Base-by-base conservation (phyloP, 2,329 filamentous ascomycete genomes). In the Fusarium sp. region DNA sequence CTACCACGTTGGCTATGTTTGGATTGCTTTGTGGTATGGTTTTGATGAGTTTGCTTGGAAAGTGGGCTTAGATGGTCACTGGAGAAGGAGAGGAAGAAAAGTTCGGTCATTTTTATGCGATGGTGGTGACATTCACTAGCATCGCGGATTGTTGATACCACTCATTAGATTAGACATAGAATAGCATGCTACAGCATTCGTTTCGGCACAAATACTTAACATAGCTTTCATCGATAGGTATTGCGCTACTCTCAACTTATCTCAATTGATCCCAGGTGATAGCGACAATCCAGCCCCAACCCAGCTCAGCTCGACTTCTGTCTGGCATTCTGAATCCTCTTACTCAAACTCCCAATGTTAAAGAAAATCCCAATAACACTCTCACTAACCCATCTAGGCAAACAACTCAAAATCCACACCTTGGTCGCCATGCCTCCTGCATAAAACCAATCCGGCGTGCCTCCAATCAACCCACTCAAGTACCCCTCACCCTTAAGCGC, bases 11-110 rank as follows among this genome's bases (percentile, higher is more conserved):
- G 12, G 89, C 84, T 0, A 79, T 88, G 46, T 45, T 85, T 9
- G 85, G 85, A 5, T 78, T 94, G 40, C 62, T 93, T 5, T 78
- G 82, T 0, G 92, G 92, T 2, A 84, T 94, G 83, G 82, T 86
- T 1, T 66, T 92, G 41, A 94, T 94, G 92, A 90, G 90, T 59
- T 74, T 94, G 22, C 81, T 94, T 25, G 92, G 91, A 1, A 94
- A 93, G 78, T 94, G 92, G 91, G 91, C 91, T 43, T 92, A 77
- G 80, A 41, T 7, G 18, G 18, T 32, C 2, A 9, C 40, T 22
- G 5, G 16, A 40, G 34, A 22, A 24, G n/a, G 16, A n/a, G 30
- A 34, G 9, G 49, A 29, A 16, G 49, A 41, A 53, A 12, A 18
- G 18, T 20, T 32, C 18, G 20, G 27, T 55, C 38, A 48, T 65